A percentile compares a stretch with the other conserved stretches of the same genome.
phyloP scores from a whole-genome alignment of 2,329 filamentous ascomycete species.

The Exophiala sideris region DNA sequence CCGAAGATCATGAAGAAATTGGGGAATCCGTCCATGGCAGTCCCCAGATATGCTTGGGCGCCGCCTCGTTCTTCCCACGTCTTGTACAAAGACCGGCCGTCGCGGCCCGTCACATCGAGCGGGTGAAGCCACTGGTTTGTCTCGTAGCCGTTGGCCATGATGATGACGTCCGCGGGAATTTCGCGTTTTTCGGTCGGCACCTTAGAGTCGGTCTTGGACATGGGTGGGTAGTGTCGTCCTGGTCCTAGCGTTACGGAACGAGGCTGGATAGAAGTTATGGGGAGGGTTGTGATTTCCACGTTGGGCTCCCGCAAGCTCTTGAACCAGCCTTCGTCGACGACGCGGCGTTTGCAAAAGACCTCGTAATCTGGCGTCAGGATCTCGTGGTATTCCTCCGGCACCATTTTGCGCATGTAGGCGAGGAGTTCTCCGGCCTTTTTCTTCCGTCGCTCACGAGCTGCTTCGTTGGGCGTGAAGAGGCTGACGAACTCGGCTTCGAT shows the following conservation, averaged over 20 bases:
- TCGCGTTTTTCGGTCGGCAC: slow-evolving; percentile 36
- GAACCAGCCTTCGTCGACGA: slow-evolving; percentile 59
- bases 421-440: slow-evolving; percentile 44
- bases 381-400: slow-evolving; percentile 60
- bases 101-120: slow-evolving; percentile 52
- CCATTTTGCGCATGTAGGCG: slow-evolving; percentile 46
- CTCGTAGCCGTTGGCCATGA: slow-evolving; percentile 61
- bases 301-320: slow-evolving; percentile 51
- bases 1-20: slow-evolving; percentile 65
- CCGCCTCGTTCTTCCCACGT: slow-evolving; percentile 60
- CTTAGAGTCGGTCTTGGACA: slow-evolving; percentile 23
- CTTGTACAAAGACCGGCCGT: slow-evolving; percentile 50
- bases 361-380: slow-evolving; percentile 61
- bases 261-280: slow-evolving; percentile 48
- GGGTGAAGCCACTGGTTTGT: slow-evolving; percentile 54
- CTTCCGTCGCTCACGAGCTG: slow-evolving; percentile 39
- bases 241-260: slow-evolving; percentile 52
- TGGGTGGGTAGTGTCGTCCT: slow-evolving; percentile 44
- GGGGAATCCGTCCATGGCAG: slow-evolving; percentile 58
- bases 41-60: slow-evolving; percentile 59
- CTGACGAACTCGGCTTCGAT: slow-evolving; percentile 36
- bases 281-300: slow-evolving; percentile 53
- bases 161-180: slow-evolving; percentile 58
- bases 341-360: slow-evolving; percentile 62
- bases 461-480: slow-evolving; percentile 48